Percentiles rank a stretch among this genome's conserved stretches.
Evolutionary conservation across 108 stramenopile genomes (phyloP).

Genomic region (Thalassiosira profunda): DNA sequence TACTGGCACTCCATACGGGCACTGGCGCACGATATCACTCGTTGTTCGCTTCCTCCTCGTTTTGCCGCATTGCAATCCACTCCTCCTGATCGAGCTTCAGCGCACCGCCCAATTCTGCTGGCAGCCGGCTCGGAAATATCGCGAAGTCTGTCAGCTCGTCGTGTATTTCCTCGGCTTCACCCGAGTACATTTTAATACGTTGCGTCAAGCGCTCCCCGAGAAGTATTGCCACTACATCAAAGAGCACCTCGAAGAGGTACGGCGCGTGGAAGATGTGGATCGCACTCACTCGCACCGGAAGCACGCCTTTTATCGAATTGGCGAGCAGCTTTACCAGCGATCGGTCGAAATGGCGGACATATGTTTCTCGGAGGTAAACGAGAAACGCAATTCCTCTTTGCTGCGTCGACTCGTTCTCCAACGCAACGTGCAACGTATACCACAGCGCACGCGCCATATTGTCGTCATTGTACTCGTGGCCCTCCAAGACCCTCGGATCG

Average conservation of each 20-base stretch:
- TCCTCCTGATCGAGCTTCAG: conserved; percentile 13
- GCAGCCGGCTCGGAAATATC: conserved; percentile 14
- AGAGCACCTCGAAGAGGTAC: conserved; percentile 34
- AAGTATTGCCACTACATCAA: conserved; percentile 20
- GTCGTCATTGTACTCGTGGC: conserved; percentile 37
- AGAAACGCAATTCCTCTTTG: conserved; percentile 35
- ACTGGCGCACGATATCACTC: too few relatives aligned
- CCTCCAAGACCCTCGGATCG: conserved; percentile 54
- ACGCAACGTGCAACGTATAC: conserved; percentile 27
- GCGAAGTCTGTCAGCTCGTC: conserved; percentile 17
- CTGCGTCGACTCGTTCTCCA: conserved; percentile 33
- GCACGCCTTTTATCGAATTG: conserved; percentile 21
- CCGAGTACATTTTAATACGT: conserved; percentile 37
- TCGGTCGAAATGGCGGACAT: conserved; percentile 31
- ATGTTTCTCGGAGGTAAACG: conserved; percentile 11
- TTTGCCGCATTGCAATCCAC: conserved; percentile 11
- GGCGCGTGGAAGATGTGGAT: conserved; percentile 42
- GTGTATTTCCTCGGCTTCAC: conserved; percentile 16
- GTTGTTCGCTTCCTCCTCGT: neutral
- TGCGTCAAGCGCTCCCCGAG: conserved; percentile 34
- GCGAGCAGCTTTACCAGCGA: conserved; percentile 12
- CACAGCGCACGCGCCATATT: conserved; percentile 30
- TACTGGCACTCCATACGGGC: too few relatives aligned
- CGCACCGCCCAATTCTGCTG: conserved; percentile 30
- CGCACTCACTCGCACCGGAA: conserved; percentile 36